Evolutionary conservation across 495 filamentous ascomycete genomes (phyloP).

Genomic region (Hypoxylon fragiforme): DNA sequence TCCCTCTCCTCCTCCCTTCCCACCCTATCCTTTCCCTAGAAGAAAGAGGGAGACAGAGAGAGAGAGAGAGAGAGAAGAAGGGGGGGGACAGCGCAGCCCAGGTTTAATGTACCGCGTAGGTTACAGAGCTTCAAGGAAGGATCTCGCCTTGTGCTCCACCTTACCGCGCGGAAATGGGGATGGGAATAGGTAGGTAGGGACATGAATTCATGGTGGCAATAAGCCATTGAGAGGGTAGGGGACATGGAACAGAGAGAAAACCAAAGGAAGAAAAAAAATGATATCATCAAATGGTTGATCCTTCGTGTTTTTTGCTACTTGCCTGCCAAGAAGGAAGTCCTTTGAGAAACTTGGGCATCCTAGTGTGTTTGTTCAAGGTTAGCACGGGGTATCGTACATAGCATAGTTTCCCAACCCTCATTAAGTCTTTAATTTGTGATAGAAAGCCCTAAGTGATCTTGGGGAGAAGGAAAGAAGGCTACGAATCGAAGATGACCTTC

Average conservation of each 20-base stretch:
- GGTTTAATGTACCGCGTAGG: slow-evolving; percentile 62
- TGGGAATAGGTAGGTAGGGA: neutral
- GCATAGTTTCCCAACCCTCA: neutral
- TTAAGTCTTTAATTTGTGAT: neutral
- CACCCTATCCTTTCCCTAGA: too few relatives aligned
- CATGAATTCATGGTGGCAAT: neutral
- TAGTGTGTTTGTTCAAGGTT: slow-evolving; percentile 14
- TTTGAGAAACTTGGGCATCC: too few relatives aligned
- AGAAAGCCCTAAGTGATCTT: too few relatives aligned
- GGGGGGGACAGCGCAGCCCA: too few relatives aligned
- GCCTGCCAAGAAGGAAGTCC: too few relatives aligned
- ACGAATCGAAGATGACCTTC: slow-evolving; percentile 52
- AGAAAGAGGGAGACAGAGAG: too few relatives aligned
- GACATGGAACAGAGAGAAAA: too few relatives aligned
- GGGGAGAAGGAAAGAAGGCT: neutral
- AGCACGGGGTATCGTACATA: slow-evolving; percentile 47
- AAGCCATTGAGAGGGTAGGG: neutral
- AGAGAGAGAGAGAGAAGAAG: too few relatives aligned
- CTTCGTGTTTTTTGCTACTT: neutral
- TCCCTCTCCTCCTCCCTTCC: too few relatives aligned
- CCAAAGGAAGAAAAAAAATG: too few relatives aligned
- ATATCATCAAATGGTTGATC: neutral
- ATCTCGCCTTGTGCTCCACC: slow-evolving; percentile 68
- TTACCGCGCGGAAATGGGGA: slow-evolving; percentile 53
- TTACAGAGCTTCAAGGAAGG: slow-evolving; percentile 68